phyloP scores from a whole-genome alignment of 208 protist genomes.

The Lotmaria passim region DNA sequence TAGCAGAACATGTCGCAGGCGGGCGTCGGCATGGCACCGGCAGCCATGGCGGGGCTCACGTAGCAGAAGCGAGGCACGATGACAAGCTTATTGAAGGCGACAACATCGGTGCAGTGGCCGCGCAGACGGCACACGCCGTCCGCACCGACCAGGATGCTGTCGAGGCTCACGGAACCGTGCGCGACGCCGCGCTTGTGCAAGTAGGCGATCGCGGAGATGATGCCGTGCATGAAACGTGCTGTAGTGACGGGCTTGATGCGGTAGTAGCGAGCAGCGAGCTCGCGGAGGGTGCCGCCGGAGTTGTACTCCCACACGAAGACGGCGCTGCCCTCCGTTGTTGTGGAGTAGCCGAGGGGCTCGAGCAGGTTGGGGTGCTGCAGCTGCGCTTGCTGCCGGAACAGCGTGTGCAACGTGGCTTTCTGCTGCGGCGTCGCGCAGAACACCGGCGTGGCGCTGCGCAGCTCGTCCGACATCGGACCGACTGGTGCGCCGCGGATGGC shows the following conservation, averaged over 20 bases:
- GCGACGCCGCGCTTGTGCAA: conserved; percentile 56
- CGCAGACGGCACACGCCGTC: conserved; percentile 67
- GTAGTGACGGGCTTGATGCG: conserved; percentile 21
- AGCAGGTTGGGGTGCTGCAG: conserved; percentile 23
- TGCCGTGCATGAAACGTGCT: conserved; percentile 51
- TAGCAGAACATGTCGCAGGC: conserved; percentile 71
- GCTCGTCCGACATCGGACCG: conserved; percentile 15
- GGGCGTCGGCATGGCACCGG: conserved; percentile 39
- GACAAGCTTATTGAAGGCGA: conserved; percentile 27
- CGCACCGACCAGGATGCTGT: conserved; percentile 64
- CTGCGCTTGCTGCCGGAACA: neutral
- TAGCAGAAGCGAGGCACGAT: conserved; percentile 44
- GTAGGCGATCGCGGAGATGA: conserved; percentile 59
- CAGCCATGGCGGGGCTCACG: conserved; percentile 72
- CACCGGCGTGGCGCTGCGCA: conserved; percentile 23
- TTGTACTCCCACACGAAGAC: conserved; percentile 43
- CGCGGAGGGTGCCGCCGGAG: conserved; percentile 41
- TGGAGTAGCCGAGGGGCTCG: conserved; percentile 4
- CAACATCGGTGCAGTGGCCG: conserved; percentile 37
- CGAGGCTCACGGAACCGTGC: conserved; percentile 70
- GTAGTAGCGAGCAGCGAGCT: conserved; percentile 31
- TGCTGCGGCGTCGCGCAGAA: neutral
- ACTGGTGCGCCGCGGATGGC: conserved; percentile 6
- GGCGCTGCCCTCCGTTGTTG: conserved; percentile 11
- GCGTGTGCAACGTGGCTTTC: neutral